phyloP scores from a whole-genome alignment of 2,329 filamentous ascomycete species.

The Scedosporium apiospermum region DNA sequence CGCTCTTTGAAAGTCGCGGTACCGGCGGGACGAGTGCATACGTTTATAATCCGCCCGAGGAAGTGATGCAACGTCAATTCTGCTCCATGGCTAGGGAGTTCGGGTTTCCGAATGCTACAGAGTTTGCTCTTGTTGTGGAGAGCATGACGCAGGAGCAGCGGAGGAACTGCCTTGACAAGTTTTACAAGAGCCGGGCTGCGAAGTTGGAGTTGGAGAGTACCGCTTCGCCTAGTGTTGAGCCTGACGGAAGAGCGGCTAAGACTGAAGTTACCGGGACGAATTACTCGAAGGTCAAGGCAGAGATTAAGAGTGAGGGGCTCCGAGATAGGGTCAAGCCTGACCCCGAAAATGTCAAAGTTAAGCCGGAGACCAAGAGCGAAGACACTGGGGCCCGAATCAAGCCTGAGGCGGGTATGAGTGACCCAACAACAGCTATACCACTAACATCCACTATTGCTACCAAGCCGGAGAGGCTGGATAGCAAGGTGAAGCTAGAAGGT shows the following conservation, averaged over 20 bases:
- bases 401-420: conserved; percentile 6
- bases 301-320: conserved; percentile 8
- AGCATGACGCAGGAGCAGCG: conserved; percentile 79
- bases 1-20: conserved; percentile 20
- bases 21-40: conserved; percentile 19
- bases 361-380: background rate
- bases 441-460: background rate
- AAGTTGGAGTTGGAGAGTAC: conserved; percentile 26
- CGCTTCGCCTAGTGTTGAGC: conserved; percentile 10
- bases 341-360: background rate
- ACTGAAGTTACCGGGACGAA: conserved; percentile 1
- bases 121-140: conserved; percentile 87
- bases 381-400: background rate
- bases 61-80: conserved; percentile 73
- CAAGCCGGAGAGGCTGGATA: conserved; percentile 7
- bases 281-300: conserved; percentile 3
- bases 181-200: conserved; percentile 62
- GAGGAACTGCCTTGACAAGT: conserved; percentile 66
- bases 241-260: conserved; percentile 7
- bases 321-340: background rate
- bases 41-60: conserved; percentile 63
- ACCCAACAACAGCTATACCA: background rate
- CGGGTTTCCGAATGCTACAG: conserved; percentile 64
- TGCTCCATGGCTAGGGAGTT: conserved; percentile 79
- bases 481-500: conserved; percentile 2